Conservation (phyloP, 805 yeast species). For the Debaryomyces prosopidis region DNA sequence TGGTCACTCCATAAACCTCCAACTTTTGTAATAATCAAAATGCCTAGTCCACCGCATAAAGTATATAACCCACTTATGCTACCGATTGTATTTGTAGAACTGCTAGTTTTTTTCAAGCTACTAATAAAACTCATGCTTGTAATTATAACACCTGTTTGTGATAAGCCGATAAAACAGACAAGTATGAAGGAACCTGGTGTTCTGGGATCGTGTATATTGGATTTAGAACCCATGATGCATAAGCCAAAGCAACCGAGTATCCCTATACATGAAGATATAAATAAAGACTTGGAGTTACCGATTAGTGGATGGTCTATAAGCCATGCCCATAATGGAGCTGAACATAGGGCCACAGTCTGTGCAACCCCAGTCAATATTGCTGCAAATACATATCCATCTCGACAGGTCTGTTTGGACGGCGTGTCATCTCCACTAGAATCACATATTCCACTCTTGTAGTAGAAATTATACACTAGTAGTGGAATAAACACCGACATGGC, state of each 20-base stretch:
- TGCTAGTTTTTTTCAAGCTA: constrained; percentile 36
- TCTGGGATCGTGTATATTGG: constrained; percentile 31
- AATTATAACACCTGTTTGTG: constrained; percentile 63
- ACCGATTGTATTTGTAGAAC: constrained; percentile 50
- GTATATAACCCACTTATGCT: constrained; percentile 68
- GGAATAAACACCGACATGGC: constrained; percentile 63
- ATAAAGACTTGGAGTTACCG: constrained; percentile 29
- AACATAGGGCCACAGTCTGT: constrained; percentile 54
- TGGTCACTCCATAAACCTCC: constrained; percentile 64
- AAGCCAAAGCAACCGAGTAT: constrained; percentile 39
- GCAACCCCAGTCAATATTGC: constrained; percentile 72
- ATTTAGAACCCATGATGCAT: constrained; percentile 18
- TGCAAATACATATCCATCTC: constrained; percentile 63
- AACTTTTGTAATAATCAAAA: constrained; percentile 54
- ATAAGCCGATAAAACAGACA: constrained; percentile 50
- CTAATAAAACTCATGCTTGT: constrained; percentile 61
- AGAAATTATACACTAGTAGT: constrained; percentile 58
- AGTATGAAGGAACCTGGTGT: constrained; percentile 38
- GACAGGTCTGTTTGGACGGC: constrained; percentile 44
- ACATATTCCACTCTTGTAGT: constrained; percentile 52
- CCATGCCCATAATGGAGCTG: constrained; percentile 66
- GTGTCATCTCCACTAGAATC: constrained; percentile 15
- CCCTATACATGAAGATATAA: constrained; percentile 45
- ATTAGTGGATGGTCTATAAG: constrained; percentile 45
- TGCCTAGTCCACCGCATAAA: constrained; percentile 70